These are phyloP conservation scores for Erythrophleum ivorense DNA, from an alignment of 331 rosid species.

Conservation along the genomic window DNA sequence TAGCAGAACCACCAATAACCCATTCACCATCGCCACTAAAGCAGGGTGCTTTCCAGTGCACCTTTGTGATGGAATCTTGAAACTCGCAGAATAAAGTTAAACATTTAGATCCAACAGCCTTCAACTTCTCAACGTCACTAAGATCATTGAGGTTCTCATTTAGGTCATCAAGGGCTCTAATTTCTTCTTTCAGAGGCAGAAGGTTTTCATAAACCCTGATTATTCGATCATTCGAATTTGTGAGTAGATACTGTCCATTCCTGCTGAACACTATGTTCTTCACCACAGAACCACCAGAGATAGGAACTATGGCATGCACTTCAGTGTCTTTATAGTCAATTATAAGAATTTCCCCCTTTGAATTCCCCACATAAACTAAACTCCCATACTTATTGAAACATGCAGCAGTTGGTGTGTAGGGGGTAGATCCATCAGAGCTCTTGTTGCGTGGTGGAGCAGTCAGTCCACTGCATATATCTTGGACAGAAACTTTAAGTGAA, in stretches of 20 bases:
- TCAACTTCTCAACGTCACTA: slow-evolving; percentile 73
- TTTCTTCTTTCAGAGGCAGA: slow-evolving; percentile 75
- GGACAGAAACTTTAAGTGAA: slow-evolving; percentile 68
- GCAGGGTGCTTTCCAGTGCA: slow-evolving; percentile 99
- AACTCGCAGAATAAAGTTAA: slow-evolving; percentile 85
- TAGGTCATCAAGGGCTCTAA: slow-evolving; percentile 56
- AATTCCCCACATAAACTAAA: slow-evolving; percentile 89
- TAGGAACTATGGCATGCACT: slow-evolving; percentile 76
- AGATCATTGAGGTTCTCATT: slow-evolving; percentile 48
- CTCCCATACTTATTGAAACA: slow-evolving; percentile 87
- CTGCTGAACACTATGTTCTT: slow-evolving; percentile 94
- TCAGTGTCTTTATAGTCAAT: slow-evolving; percentile 59
- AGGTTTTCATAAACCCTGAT: slow-evolving; percentile 92
- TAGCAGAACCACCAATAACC: slow-evolving; percentile 97
- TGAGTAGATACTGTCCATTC: slow-evolving; percentile 86
- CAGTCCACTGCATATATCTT: slow-evolving; percentile 54
- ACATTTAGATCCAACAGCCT: slow-evolving; percentile 79
- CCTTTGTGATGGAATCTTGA: slow-evolving; percentile 90
- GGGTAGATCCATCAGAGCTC: slow-evolving; percentile 71
- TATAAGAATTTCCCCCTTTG: slow-evolving; percentile 94
- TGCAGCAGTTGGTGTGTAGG: slow-evolving; percentile 94
- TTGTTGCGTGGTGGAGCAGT: slow-evolving; percentile 71
- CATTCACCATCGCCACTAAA: slow-evolving; percentile 99
- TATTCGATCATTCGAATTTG: slow-evolving; percentile 90
- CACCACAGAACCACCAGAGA: slow-evolving; percentile 80